phyloP scores from a whole-genome alignment of 169 alveolate genomes.

The Cryptosporidium viatorum region DNA sequence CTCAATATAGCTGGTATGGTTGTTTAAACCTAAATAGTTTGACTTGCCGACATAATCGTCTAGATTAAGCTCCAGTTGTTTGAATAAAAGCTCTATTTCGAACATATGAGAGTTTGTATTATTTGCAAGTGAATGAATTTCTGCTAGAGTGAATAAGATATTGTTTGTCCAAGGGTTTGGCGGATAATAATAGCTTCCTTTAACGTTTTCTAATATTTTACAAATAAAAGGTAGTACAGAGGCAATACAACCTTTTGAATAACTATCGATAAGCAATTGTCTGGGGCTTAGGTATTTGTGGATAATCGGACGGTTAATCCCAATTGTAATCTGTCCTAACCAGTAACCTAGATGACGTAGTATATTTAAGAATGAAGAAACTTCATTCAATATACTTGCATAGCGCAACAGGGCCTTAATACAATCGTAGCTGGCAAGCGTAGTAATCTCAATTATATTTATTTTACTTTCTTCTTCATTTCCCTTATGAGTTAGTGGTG shows the following conservation, averaged over 20 bases:
- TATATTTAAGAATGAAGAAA: conserved; percentile 87
- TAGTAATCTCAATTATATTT: conserved; percentile 16
- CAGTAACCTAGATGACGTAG: conserved; percentile 91
- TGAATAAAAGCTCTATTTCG: conserved; percentile 90
- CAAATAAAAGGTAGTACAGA: conserved; percentile 91
- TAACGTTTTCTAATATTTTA: conserved; percentile 84
- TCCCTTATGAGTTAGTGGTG: conserved; percentile 72
- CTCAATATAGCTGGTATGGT: conserved; percentile 10
- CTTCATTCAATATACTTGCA: conserved; percentile 84
- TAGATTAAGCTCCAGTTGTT: conserved; percentile 82
- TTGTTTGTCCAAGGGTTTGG: conserved; percentile 96
- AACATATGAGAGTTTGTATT: conserved; percentile 87
- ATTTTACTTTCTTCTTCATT: conserved; percentile 80
- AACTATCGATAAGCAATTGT: conserved; percentile 86
- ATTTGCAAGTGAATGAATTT: conserved; percentile 83
- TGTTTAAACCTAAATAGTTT: conserved; percentile 22
- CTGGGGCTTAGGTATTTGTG: conserved; percentile 88
- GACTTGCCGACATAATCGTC: conserved; percentile 70
- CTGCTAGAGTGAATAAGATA: conserved; percentile 85
- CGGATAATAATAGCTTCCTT: conserved; percentile 86
- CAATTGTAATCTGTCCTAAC: conserved; percentile 90
- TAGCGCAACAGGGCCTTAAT: conserved; percentile 84
- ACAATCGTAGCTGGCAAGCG: conserved; percentile 86
- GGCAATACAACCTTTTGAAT: conserved; percentile 81
- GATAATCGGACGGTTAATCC: conserved; percentile 89